Evolutionary conservation across 2,329 filamentous ascomycete genomes (phyloP), one percentile per base, ranked within the genome.

Genomic region (Ascosphaera aggregata): DNA sequence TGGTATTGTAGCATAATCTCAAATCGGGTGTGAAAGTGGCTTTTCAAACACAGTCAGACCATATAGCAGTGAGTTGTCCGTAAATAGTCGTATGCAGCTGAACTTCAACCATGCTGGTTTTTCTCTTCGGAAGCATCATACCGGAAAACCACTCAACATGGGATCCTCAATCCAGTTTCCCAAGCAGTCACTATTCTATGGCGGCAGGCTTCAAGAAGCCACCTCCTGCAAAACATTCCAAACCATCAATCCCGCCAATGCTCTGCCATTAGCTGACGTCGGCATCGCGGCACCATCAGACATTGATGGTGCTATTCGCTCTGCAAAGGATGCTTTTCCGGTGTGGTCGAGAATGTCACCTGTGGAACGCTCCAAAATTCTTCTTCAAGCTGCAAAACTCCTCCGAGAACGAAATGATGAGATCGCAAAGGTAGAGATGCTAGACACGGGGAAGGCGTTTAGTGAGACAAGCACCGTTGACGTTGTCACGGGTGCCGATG

Each of bases 391-490:
- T 2, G 81, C 79, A 15, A 60, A 69, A 36, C 58, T 92, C 11
- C 65, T 92, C 9, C 76, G 81, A 36, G 60, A 71, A 45, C 71
- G 74, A 45, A 91, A 91, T 55, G 78, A 91, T 50, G 72, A 74
- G 41, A 74, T 92, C 34, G 82, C 82, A 38, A 67, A 66, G 41
- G 63, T 81, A 41, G 82, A 92, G 60, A 91, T 81, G 2, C 65
- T 76, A 50, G 82, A 92, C 55, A 91, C 82, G 0, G 82, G 84
- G 52, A 91, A 91, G 56, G 72, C 82, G 5, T 86, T 69, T 57
- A 77, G 76, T 2, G 82, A 92, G 58, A 92, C 84, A 2, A 80
- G 76, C 39, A 73, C 76, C 0, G 80, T 92, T 19, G 84, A 93
- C 52, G 66, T 92, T 17, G 68, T 76, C 34, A 89, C 81, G 0